phyloP scores from a whole-genome alignment of 148 eudicot genomes.

The Talinum fruticosum region DNA sequence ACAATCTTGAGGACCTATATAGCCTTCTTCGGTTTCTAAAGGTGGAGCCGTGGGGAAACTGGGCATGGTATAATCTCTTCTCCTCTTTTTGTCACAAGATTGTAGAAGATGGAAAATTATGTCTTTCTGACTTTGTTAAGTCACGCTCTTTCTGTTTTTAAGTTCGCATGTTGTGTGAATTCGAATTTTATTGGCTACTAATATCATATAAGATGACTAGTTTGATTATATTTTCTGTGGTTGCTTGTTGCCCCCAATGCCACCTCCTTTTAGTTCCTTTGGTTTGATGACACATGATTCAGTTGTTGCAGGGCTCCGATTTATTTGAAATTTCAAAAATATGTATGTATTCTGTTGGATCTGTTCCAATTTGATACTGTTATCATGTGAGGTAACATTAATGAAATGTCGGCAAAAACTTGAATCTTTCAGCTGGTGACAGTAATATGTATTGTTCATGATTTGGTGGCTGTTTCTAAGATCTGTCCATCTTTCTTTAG shows the following conservation, averaged over 20 bases:
- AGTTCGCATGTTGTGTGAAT: too few relatives aligned
- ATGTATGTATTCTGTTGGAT: neutral
- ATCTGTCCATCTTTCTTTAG: neutral
- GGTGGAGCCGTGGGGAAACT: slow-evolving; percentile 98
- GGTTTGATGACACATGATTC: too few relatives aligned
- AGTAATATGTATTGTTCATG: too few relatives aligned
- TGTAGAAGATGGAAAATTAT: neutral
- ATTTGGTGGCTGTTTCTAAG: neutral
- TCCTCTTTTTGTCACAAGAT: neutral
- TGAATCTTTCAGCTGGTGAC: neutral
- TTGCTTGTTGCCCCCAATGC: too few relatives aligned
- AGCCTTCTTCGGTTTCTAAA: slow-evolving; percentile 93
- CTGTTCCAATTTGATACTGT: neutral
- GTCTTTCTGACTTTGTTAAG: too few relatives aligned
- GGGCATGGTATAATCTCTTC: slow-evolving; percentile 75
- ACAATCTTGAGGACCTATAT: slow-evolving; percentile 88
- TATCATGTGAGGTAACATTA: neutral
- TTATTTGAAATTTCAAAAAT: too few relatives aligned
- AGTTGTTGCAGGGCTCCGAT: too few relatives aligned
- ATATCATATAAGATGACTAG: too few relatives aligned
- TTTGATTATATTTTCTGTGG: too few relatives aligned
- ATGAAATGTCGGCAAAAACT: neutral
- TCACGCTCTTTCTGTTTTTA: too few relatives aligned
- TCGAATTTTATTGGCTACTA: too few relatives aligned
- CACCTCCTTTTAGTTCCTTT: too few relatives aligned